Evolutionary conservation across 192 early-diverging fungal species (phyloP).

Genomic region (Dissophora ornata): DNA sequence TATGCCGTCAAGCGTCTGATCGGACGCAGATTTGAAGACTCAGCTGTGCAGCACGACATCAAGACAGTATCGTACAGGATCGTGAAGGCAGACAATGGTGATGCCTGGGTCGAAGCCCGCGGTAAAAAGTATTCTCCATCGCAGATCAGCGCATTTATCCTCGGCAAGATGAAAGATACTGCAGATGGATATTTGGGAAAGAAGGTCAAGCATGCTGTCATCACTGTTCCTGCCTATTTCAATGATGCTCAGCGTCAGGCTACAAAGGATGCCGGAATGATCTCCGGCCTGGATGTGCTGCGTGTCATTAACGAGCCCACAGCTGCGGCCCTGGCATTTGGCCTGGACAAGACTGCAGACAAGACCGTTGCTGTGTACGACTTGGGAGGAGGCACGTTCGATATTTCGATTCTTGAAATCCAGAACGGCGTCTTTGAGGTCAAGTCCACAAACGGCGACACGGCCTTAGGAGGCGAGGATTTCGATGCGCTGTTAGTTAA

Average conservation of each 20-base stretch:
- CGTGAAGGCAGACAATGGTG: slow-evolving; percentile 92
- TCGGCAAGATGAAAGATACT: slow-evolving; percentile 99
- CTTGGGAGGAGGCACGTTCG: slow-evolving; percentile 99
- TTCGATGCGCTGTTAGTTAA: slow-evolving; percentile 80
- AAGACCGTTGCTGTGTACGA: slow-evolving; percentile 96
- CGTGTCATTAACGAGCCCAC: slow-evolving; percentile 98
- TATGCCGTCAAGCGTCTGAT: slow-evolving; percentile 98
- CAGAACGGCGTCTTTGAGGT: slow-evolving; percentile 99
- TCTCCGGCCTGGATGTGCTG: slow-evolving; percentile 89
- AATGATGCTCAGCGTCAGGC: slow-evolving; percentile 97
- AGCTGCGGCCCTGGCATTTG: slow-evolving; percentile 93
- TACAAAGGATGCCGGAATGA: slow-evolving; percentile 94
- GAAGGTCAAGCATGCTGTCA: slow-evolving; percentile 88
- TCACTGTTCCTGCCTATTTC: slow-evolving; percentile 99
- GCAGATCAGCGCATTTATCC: slow-evolving; percentile 96
- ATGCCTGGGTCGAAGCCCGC: slow-evolving; percentile 97
- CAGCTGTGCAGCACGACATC: slow-evolving; percentile 89
- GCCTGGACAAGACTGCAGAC: slow-evolving; percentile 87
- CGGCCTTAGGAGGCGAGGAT: slow-evolving; percentile 84
- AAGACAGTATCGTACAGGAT: slow-evolving; percentile 95
- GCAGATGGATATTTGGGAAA: slow-evolving; percentile 85
- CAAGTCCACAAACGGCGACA: slow-evolving; percentile 98
- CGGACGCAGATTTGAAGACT: slow-evolving; percentile 92
- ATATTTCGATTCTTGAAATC: slow-evolving; percentile 98
- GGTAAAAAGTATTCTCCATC: slow-evolving; percentile 96